Conservation (phyloP, 2,329 filamentous ascomycete genomes). For the Fonsecaea pedrosoi region DNA sequence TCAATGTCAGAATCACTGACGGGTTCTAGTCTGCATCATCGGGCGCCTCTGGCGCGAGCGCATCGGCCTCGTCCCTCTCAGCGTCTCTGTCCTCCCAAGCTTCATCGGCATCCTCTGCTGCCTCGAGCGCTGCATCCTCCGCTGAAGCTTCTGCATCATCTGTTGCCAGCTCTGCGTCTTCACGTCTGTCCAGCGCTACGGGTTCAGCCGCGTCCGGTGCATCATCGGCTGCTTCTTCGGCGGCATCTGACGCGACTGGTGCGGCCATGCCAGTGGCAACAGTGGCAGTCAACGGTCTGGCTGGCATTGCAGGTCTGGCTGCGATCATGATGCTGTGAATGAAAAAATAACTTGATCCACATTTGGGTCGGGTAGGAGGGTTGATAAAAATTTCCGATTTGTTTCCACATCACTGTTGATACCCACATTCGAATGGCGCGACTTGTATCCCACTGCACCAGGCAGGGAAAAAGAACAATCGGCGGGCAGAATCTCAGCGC, state of each 20-base stretch:
- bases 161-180: background rate
- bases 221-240: constrained; percentile 31
- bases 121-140: constrained; percentile 36
- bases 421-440: constrained; percentile 32
- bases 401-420: constrained; percentile 38
- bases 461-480: constrained; percentile 22
- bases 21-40: constrained; percentile 26
- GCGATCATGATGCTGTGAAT: constrained; percentile 52
- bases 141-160: constrained; percentile 33
- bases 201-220: constrained; percentile 27
- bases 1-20: constrained; percentile 10
- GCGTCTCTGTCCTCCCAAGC: constrained; percentile 32
- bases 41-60: constrained; percentile 32
- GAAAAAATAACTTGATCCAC: constrained; percentile 7
- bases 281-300: constrained; percentile 38
- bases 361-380: constrained; percentile 15
- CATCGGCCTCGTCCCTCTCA: constrained; percentile 23
- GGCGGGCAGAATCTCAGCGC: constrained; percentile 19
- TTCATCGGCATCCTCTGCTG: constrained; percentile 33
- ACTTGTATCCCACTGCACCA: constrained; percentile 25
- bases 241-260: constrained; percentile 20
- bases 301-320: constrained; percentile 51
- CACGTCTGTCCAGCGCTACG: constrained; percentile 33
- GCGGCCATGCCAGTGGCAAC: constrained; percentile 38
- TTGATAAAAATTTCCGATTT: constrained; percentile 29